A percentile compares a stretch with the other conserved stretches of the same genome.
Evolutionary conservation across 805 yeast species (phyloP).

Genomic region (Candida coquimbonensis): DNA sequence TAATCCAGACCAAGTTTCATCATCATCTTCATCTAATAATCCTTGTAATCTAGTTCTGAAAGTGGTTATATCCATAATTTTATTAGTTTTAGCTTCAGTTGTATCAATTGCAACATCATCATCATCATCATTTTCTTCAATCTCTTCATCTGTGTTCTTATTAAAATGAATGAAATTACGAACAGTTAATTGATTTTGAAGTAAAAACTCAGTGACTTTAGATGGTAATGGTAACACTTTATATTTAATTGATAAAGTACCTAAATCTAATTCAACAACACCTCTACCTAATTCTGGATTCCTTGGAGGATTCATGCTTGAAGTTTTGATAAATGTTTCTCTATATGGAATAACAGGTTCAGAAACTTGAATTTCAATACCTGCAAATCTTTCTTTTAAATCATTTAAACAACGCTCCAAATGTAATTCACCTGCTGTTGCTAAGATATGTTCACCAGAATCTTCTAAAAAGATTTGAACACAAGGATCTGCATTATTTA

Average conservation of each 20-base stretch:
- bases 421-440: conserved; percentile 96
- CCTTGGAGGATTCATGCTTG: conserved; percentile 46
- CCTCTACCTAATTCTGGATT: conserved; percentile 43
- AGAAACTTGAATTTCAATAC: conserved; percentile 76
- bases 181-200: conserved; percentile 39
- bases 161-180: conserved; percentile 25
- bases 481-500: conserved; percentile 91
- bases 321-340: conserved; percentile 60
- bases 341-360: conserved; percentile 93
- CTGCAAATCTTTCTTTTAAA: conserved; percentile 84
- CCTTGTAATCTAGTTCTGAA: conserved; percentile 29
- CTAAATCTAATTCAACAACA: conserved; percentile 42
- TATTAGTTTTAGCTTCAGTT: conserved; percentile 14
- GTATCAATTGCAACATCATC: conserved; percentile 16
- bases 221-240: conserved; percentile 50
- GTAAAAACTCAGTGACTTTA: conserved; percentile 41
- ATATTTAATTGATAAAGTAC: conserved; percentile 36
- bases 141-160: conserved; percentile 10
- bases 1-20: conserved; percentile 24
- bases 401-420: conserved; percentile 92
- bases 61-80: conserved; percentile 20
- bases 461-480: conserved; percentile 82
- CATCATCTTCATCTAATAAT: conserved; percentile 23
- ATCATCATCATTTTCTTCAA: conserved; percentile 13
- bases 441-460: conserved; percentile 86